Conservation (phyloP, 1,284 basidiomycete genomes). For the Fomitopsis schrenkii region DNA sequence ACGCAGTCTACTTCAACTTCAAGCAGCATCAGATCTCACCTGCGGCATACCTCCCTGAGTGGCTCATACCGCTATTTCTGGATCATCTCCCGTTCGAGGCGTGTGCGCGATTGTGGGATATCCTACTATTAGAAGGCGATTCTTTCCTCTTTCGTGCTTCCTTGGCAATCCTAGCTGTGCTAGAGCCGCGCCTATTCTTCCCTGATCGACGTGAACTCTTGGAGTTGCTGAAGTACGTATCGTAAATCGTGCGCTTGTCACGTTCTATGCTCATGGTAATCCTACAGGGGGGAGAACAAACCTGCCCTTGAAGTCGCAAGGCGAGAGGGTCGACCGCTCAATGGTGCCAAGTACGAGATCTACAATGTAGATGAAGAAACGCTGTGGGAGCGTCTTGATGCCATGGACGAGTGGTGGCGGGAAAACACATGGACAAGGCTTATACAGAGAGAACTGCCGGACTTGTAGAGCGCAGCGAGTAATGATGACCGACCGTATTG, state of each 20-base stretch:
- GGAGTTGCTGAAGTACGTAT: slow-evolving; percentile 60
- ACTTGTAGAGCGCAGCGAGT: slow-evolving; percentile 44
- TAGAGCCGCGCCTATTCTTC: slow-evolving; percentile 86
- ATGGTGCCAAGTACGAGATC: slow-evolving; percentile 81
- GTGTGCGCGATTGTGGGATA: slow-evolving; percentile 87
- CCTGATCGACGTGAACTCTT: slow-evolving; percentile 75
- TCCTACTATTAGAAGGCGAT: slow-evolving; percentile 84
- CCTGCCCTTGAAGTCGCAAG: slow-evolving; percentile 80
- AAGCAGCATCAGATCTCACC: slow-evolving; percentile 88
- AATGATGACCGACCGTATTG: neutral
- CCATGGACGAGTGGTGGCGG: slow-evolving; percentile 91
- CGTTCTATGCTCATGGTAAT: neutral
- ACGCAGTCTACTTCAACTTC: slow-evolving; percentile 88
- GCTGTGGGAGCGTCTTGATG: slow-evolving; percentile 73
- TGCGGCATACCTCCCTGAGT: slow-evolving; percentile 70
- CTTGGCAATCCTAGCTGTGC: slow-evolving; percentile 78
- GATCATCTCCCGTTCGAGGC: slow-evolving; percentile 88
- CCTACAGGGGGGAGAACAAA: slow-evolving; percentile 72
- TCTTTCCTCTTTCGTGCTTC: slow-evolving; percentile 82
- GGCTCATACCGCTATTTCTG: slow-evolving; percentile 81
- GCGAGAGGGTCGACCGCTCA: slow-evolving; percentile 55
- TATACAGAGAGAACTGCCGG: slow-evolving; percentile 84
- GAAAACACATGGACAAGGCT: slow-evolving; percentile 86
- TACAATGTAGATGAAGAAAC: slow-evolving; percentile 85
- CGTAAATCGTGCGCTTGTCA: neutral